A percentile compares a stretch with the other conserved stretches of the same genome.
Evolutionary conservation across 169 alveolate genomes (phyloP).

Genomic region (Amoebophrya sp.): DNA sequence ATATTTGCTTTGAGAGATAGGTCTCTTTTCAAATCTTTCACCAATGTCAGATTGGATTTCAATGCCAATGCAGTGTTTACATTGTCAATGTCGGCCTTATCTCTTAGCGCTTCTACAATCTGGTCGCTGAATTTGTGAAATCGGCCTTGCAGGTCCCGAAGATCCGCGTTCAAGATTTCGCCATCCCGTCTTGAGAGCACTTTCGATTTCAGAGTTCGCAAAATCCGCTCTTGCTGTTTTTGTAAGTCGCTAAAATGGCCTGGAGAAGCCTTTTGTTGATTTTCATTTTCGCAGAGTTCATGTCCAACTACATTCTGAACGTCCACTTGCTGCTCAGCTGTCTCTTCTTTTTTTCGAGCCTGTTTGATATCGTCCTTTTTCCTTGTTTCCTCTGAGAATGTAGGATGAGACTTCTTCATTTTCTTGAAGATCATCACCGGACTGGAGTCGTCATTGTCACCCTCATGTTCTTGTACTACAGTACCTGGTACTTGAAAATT

Average conservation of each 20-base stretch:
- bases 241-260: no score
- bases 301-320: no score
- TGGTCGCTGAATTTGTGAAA: background rate
- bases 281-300: no score
- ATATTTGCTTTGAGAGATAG: background rate
- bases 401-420: no score
- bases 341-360: background rate
- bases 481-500: no score
- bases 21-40: background rate
- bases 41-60: background rate
- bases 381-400: background rate
- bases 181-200: background rate
- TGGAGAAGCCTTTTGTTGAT: no score
- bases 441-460: no score
- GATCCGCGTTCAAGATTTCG: background rate
- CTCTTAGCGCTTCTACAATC: background rate
- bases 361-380: background rate
- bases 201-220: background rate
- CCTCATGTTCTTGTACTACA: no score
- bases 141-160: background rate
- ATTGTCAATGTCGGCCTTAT: background rate
- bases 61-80: background rate
- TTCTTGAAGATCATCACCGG: no score
- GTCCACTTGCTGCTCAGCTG: no score
- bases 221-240: background rate